phyloP scores from a whole-genome alignment of 768 basidiomycete genomes.

The Clitopilus passeckerianus region DNA sequence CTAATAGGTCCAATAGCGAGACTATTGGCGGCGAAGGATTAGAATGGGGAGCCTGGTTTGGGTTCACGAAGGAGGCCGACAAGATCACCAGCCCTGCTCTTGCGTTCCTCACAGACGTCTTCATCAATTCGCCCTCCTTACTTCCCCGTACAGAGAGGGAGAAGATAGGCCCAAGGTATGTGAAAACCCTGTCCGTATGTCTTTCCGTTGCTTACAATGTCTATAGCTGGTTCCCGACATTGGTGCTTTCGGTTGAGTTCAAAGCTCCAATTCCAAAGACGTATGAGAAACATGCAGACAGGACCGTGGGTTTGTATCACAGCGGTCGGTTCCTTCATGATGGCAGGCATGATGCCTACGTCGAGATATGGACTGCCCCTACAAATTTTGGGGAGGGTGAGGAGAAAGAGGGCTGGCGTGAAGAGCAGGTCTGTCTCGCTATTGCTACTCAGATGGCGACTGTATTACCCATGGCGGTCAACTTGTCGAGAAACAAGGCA shows the following conservation, averaged over 20 bases:
- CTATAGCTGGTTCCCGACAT: slow-evolving; percentile 58
- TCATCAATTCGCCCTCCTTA: slow-evolving; percentile 38
- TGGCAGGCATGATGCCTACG: slow-evolving; percentile 51
- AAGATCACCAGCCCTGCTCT: slow-evolving; percentile 41
- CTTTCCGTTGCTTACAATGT: slow-evolving; percentile 1
- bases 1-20: slow-evolving; percentile 28
- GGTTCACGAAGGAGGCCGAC: slow-evolving; percentile 36
- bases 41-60: slow-evolving; percentile 58
- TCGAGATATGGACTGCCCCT: slow-evolving; percentile 67
- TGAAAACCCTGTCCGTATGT: neutral
- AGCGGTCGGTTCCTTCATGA: slow-evolving; percentile 46
- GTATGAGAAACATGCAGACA: slow-evolving; percentile 32
- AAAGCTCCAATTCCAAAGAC: slow-evolving; percentile 51
- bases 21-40: slow-evolving; percentile 48
- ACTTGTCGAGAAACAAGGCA: slow-evolving; percentile 22
- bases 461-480: slow-evolving; percentile 37
- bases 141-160: slow-evolving; percentile 41
- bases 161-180: slow-evolving; percentile 28
- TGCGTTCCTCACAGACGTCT: slow-evolving; percentile 55
- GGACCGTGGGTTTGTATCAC: slow-evolving; percentile 56
- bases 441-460: slow-evolving; percentile 59
- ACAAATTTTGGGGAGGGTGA: slow-evolving; percentile 43
- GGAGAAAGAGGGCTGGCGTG: slow-evolving; percentile 46
- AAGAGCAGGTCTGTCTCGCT: slow-evolving; percentile 59
- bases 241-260: slow-evolving; percentile 59